A percentile compares a stretch with the other conserved stretches of the same genome.
Evolutionary conservation across 768 basidiomycete genomes (phyloP).

Genomic region (Suillus spraguei): DNA sequence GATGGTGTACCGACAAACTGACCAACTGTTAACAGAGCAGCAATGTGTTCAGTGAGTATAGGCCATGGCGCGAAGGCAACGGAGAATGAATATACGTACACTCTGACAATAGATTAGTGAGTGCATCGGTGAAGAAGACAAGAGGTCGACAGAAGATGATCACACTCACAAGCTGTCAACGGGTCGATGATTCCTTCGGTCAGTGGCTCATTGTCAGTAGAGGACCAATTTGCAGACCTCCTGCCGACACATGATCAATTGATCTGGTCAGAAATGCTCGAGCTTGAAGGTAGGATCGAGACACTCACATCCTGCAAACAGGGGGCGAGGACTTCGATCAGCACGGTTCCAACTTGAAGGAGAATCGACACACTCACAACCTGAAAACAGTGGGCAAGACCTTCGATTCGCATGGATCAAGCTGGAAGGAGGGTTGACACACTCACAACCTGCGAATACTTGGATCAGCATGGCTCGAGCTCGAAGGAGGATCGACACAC

Average conservation of each 20-base stretch:
- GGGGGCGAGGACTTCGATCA: neutral
- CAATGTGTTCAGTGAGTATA: neutral
- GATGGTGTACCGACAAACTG: too few relatives aligned
- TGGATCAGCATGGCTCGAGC: neutral
- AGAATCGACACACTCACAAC: too few relatives aligned
- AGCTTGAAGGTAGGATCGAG: rapidly evolving
- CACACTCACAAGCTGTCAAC: neutral
- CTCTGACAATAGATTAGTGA: neutral
- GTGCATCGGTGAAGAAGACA: neutral
- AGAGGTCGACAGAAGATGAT: neutral
- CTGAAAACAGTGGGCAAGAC: too few relatives aligned
- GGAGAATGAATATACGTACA: neutral
- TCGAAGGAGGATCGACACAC: neutral
- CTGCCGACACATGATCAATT: neutral
- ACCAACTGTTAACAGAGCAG: neutral
- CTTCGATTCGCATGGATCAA: neutral
- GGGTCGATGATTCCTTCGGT: neutral
- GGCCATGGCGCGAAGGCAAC: too few relatives aligned
- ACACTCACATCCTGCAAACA: neutral
- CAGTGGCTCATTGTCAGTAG: neutral
- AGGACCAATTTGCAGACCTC: neutral
- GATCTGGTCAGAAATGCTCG: neutral
- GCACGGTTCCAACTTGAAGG: neutral
- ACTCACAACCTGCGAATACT: neutral
- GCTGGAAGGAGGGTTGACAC: neutral